Conservation (phyloP, 148 eudicot species). For the Arbutus unedo region DNA sequence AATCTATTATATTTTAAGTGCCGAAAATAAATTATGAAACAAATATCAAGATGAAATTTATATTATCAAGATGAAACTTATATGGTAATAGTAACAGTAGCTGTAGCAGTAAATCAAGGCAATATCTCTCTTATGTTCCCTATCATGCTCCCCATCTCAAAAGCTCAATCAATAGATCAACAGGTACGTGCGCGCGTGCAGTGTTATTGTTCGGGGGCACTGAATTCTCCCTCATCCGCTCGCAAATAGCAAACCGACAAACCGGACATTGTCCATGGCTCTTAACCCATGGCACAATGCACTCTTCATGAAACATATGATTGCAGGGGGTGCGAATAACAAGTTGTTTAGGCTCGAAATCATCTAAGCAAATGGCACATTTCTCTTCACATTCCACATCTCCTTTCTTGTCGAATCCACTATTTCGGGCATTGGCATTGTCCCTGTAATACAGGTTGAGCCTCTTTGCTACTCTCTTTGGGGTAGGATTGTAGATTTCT, state of each 20-base stretch:
- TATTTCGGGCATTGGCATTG: background rate
- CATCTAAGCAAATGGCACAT: conserved; percentile 83
- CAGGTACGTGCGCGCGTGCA: background rate
- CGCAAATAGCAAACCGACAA: conserved; percentile 48
- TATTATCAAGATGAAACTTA: background rate
- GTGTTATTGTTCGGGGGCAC: background rate
- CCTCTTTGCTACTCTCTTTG: conserved; percentile 42
- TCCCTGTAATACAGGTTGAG: conserved; percentile 43
- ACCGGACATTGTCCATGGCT: conserved; percentile 69
- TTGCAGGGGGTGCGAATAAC: conserved; percentile 66
- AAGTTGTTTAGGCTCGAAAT: conserved; percentile 48
- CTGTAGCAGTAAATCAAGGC: background rate
- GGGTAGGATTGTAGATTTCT: conserved; percentile 49
- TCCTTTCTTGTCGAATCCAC: background rate
- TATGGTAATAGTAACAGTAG: background rate
- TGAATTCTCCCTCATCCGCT: conserved; percentile 14
- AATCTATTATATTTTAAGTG: too few species aligned
- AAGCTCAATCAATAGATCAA: background rate
- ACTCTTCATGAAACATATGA: conserved; percentile 91
- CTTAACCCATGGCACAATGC: conserved; percentile 92
- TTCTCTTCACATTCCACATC: conserved; percentile 44
- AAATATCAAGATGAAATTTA: too few species aligned
- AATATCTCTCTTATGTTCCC: background rate
- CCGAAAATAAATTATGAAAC: too few species aligned
- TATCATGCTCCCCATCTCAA: background rate